Conservation (phyloP, 495 filamentous ascomycete genomes). For the Aspergillus baeticus region DNA sequence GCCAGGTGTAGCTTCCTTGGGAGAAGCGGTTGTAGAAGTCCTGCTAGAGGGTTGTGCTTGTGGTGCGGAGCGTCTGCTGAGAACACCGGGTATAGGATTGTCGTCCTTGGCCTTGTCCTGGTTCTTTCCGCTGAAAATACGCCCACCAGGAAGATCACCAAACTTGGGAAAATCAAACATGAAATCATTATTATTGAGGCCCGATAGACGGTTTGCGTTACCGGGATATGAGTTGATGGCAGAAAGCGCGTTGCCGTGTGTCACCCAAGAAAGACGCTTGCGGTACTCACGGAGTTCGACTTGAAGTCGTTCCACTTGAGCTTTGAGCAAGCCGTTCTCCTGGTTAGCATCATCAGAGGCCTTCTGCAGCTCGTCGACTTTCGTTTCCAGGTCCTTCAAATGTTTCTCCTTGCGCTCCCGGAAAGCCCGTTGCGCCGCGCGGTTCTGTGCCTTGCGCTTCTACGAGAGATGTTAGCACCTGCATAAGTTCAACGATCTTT, state of each 20-base stretch:
- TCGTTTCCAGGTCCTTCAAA: conserved; percentile 90
- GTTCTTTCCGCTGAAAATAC: conserved; percentile 53
- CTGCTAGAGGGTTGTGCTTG: conserved; percentile 5
- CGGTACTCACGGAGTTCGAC: conserved; percentile 86
- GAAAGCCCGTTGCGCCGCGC: conserved; percentile 95
- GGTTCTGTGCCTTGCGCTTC: conserved; percentile 99
- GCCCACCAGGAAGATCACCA: conserved; percentile 70
- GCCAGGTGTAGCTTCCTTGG: background rate
- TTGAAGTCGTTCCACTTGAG: conserved; percentile 83
- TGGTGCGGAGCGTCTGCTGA: conserved; percentile 27
- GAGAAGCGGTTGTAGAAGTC: conserved; percentile 1
- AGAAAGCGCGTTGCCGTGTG: conserved; percentile 47
- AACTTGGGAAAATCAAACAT: conserved; percentile 95
- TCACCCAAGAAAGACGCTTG: conserved; percentile 70
- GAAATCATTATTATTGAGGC: conserved; percentile 75
- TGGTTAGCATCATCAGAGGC: conserved; percentile 76
- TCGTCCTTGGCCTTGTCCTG: conserved; percentile 29
- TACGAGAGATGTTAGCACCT: conserved; percentile 32
- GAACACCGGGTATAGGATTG: conserved; percentile 29
- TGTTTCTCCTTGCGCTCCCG: conserved; percentile 98
- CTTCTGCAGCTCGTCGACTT: conserved; percentile 90
- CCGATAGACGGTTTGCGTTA: conserved; percentile 38
- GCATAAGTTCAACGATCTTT: background rate
- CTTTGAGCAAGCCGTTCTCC: conserved; percentile 81
- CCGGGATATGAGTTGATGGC: conserved; percentile 44